Evolutionary conservation across 176 grass and related monocot species (phyloP).

Genomic region (Olyra latifolia): DNA sequence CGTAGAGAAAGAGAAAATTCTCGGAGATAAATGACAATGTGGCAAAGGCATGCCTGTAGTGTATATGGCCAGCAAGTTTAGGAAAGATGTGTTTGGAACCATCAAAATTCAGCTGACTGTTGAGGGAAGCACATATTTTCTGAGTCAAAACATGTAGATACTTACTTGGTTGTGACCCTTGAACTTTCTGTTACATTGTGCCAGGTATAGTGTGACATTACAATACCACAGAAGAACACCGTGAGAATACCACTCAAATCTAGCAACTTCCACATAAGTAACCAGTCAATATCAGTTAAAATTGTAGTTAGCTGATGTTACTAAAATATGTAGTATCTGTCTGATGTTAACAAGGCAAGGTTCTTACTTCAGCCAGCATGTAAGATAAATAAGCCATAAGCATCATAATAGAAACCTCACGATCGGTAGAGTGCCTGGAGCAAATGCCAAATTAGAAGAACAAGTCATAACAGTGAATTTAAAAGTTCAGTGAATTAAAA

Average conservation of each 20-base stretch:
- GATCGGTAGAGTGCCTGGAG: constrained; percentile 91
- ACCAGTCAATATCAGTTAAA: constrained; percentile 16
- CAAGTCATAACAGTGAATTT: constrained; percentile 1
- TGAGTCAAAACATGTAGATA: constrained; percentile 26
- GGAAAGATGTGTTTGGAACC: neutral
- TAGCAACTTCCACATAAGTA: constrained; percentile 65
- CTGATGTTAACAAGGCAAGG: constrained; percentile 14
- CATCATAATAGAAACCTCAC: constrained; percentile 96
- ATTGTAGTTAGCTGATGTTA: neutral
- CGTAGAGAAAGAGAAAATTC: constrained; percentile 90
- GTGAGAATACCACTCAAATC: constrained; percentile 94
- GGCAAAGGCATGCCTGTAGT: constrained; percentile 79
- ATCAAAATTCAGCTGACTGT: constrained; percentile 16
- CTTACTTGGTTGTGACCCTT: constrained; percentile 91
- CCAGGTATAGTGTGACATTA: constrained; percentile 99
- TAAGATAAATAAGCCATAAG: constrained; percentile 98
- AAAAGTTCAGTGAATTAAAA: too few relatives aligned
- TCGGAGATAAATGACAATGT: constrained; percentile 89
- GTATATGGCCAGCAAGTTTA: neutral
- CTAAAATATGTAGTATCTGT: constrained; percentile 13
- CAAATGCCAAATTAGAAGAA: constrained; percentile 24
- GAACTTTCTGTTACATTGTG: constrained; percentile 98
- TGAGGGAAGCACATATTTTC: neutral
- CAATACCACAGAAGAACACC: constrained; percentile 91
- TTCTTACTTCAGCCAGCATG: constrained; percentile 88